Base-by-base conservation (phyloP, 257 asterid species). In the Solanum appendiculatum region DNA sequence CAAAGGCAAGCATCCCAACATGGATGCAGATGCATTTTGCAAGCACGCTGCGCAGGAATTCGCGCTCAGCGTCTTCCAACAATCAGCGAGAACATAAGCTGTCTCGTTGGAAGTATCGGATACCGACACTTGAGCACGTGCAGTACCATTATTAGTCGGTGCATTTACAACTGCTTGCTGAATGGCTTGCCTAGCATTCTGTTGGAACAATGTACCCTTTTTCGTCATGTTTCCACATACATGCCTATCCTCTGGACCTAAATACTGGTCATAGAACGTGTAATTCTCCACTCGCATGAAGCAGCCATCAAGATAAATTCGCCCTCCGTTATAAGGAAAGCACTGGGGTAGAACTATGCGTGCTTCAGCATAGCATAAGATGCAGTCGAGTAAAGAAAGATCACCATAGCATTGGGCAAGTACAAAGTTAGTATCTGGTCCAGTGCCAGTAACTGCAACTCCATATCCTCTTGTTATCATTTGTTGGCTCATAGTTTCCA, bases 171-270 rank as follows among this genome's bases (percentile, higher is more conserved):
- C 92, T 5, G 94, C 96, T 69, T 44, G 90, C 5, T 86, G 88
- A 36, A 92, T 44, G 25, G 94, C 96, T 89, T 7, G 87, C 48
- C 90, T 88, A 0, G 91, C 88, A 0, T 94, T 87, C 5, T 29
- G 92, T 69, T 42, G 87, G 74, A 95, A 94, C 25, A 82, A 88
- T 0, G 60, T 6, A 84, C 66, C 87, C 84, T 85, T 86, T 21
- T 87, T 86, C 13, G 96, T 95, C 37, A 12, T 48, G 81, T 93
- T 95, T 87, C 96, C 95, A 25, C 97, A 95, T 7, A 91, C 90
- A 27, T 84, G 83, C 10, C 46, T 86, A 66, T 95, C 96, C 18
- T 51, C 44, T 3, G 93, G 94, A 44, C 94, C 94, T 2, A 88
- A 51, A 58, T 83, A 86, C 86, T 90, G 86, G 11, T 86, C 51